Evolutionary conservation across 2,329 filamentous ascomycete genomes (phyloP).

Genomic region (Exophiala sp.): DNA sequence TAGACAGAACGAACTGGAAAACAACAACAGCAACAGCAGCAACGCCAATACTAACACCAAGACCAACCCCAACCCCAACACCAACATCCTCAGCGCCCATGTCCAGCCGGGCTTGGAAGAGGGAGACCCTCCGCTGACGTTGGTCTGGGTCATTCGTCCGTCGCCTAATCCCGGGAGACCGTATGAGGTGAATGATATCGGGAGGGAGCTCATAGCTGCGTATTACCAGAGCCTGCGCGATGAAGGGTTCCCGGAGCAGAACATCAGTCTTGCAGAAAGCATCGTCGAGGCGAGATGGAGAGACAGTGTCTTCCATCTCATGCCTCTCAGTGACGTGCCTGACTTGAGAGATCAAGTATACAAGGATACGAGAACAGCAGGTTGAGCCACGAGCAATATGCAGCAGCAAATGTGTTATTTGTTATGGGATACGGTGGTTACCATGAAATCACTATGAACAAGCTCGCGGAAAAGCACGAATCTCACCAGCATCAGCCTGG

Average conservation of each 20-base stretch:
- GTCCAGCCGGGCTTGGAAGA: conserved; percentile 25
- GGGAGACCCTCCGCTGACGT: conserved; percentile 21
- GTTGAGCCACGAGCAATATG: background rate
- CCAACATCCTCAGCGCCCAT: conserved; percentile 22
- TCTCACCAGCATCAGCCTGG: background rate
- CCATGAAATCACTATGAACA: background rate
- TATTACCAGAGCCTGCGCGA: conserved; percentile 27
- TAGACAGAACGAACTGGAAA: background rate
- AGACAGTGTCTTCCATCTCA: conserved; percentile 14
- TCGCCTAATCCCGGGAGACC: conserved; percentile 12
- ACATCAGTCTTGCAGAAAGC: conserved; percentile 23
- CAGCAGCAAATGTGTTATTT: background rate
- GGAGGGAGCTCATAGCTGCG: conserved; percentile 20
- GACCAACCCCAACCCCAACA: background rate
- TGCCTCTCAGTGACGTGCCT: conserved; percentile 20
- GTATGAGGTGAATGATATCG: conserved; percentile 16
- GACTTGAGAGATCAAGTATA: conserved; percentile 10
- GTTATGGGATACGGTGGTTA: background rate
- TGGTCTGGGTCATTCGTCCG: conserved; percentile 24
- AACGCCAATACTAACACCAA: background rate
- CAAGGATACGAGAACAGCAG: conserved; percentile 2
- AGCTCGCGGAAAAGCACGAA: background rate
- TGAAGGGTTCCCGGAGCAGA: conserved; percentile 25
- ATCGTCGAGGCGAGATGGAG: conserved; percentile 19
- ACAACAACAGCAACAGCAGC: background rate